Evolutionary conservation across 2,329 filamentous ascomycete genomes (phyloP).

Genomic region (Exophiala dermatitidis): DNA sequence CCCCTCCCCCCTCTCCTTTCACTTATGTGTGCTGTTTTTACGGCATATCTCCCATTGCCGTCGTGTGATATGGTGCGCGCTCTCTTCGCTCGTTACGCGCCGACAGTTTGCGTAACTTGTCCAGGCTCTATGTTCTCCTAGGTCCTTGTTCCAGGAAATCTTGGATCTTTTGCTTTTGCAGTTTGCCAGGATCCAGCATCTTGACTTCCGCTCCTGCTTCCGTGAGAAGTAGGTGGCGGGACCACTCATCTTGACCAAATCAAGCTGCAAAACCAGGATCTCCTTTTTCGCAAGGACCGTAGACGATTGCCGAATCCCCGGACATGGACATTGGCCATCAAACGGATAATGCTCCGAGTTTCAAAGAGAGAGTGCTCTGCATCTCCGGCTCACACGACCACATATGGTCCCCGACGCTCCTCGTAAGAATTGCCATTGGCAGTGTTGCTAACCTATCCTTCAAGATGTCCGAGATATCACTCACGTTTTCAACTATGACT

Average conservation of each 20-base stretch:
- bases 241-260: constrained; percentile 64
- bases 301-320: constrained; percentile 47
- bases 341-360: constrained; percentile 35
- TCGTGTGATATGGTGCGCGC: constrained; percentile 64
- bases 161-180: constrained; percentile 54
- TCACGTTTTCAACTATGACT: constrained; percentile 99
- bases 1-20: constrained; percentile 30
- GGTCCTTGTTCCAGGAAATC: constrained; percentile 78
- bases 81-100: constrained; percentile 85
- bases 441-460: constrained; percentile 67
- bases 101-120: constrained; percentile 78
- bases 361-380: constrained; percentile 50
- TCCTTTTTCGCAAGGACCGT: constrained; percentile 49
- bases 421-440: constrained; percentile 43
- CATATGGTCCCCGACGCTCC: constrained; percentile 44
- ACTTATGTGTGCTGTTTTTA: constrained; percentile 32
- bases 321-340: constrained; percentile 45
- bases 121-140: constrained; percentile 64
- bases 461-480: constrained; percentile 99
- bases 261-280: constrained; percentile 70
- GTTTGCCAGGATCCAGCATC: constrained; percentile 24
- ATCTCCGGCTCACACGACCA: constrained; percentile 54
- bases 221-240: constrained; percentile 21
- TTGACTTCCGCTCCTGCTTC: constrained; percentile 19
- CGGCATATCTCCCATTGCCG: constrained; percentile 40